Evolutionary conservation across 768 basidiomycete species (phyloP).

Genomic region (Phylloporus sp.): DNA sequence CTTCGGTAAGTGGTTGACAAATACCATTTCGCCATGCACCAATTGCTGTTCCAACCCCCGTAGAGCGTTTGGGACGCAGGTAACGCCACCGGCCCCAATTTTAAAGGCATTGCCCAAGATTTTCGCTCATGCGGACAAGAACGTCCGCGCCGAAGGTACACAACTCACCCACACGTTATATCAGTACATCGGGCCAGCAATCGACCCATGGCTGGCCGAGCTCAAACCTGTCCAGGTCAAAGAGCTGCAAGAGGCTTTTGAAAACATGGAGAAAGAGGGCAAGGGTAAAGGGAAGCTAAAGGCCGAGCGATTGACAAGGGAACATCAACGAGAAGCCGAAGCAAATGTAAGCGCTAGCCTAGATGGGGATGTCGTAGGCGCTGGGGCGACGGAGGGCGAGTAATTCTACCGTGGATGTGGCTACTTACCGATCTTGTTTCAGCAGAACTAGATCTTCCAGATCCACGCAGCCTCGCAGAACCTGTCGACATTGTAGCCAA

Average conservation of each 20-base stretch:
- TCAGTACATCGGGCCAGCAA: constrained; percentile 77
- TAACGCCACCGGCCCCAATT: constrained; percentile 70
- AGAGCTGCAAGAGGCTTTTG: constrained; percentile 90
- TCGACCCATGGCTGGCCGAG: constrained; percentile 81
- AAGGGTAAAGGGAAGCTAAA: constrained; percentile 80
- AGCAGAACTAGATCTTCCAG: constrained; percentile 51
- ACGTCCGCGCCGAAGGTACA: constrained; percentile 88
- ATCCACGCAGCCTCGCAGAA: constrained; percentile 78
- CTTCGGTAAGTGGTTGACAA: constrained; percentile 53
- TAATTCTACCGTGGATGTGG: not conserved
- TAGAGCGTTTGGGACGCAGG: constrained; percentile 76
- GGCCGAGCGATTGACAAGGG: constrained; percentile 73
- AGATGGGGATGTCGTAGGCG: constrained; percentile 34
- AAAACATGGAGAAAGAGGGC: constrained; percentile 74
- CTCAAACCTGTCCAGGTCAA: constrained; percentile 97
- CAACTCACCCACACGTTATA: constrained; percentile 72
- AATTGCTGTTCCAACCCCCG: not conserved
- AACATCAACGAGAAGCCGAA: constrained; percentile 68
- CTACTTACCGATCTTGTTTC: constrained; percentile 9
- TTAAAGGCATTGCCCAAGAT: constrained; percentile 88
- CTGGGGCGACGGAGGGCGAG: constrained; percentile 52
- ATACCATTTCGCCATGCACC: not conserved
- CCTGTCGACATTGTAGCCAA: constrained; percentile 73
- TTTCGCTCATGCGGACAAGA: constrained; percentile 92
- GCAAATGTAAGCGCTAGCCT: constrained; percentile 35